phyloP scores from a whole-genome alignment of 352 stramenopile species.

The Phytophthora hibernalis region DNA sequence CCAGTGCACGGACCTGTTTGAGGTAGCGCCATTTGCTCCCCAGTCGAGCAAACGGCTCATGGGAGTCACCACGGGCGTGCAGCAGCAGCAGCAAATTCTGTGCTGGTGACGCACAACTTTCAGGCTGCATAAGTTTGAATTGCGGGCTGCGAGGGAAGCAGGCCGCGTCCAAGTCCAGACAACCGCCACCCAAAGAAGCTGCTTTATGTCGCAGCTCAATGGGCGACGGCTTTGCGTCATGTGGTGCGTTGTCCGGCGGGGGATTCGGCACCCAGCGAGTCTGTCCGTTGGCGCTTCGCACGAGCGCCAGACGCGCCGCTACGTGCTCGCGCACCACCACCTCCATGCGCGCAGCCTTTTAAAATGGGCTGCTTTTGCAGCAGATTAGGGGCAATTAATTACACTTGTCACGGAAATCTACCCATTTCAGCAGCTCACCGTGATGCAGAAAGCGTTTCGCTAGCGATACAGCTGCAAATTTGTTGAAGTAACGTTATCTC shows the following conservation, averaged over 20 bases:
- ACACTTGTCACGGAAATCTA: too few species aligned
- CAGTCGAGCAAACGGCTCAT: constrained; percentile 58
- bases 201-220: constrained; percentile 28
- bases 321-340: constrained; percentile 39
- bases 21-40: constrained; percentile 61
- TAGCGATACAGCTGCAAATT: background rate
- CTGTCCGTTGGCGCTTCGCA: constrained; percentile 21
- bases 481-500: too few species aligned
- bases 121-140: constrained; percentile 41
- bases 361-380: constrained; percentile 4
- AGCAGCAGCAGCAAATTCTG: constrained; percentile 74
- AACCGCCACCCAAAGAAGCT: constrained; percentile 7
- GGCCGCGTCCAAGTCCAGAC: constrained; percentile 33
- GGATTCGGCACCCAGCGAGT: constrained; percentile 34
- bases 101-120: constrained; percentile 24
- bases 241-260: constrained; percentile 2
- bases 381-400: background rate
- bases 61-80: constrained; percentile 66
- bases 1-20: constrained; percentile 55
- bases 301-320: constrained; percentile 37
- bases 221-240: background rate
- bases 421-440: too few species aligned
- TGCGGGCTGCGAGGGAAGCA: constrained; percentile 23
- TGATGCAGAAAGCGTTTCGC: background rate
- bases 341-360: background rate